Base-by-base conservation (phyloP, 306 rosid genomes). In the Dalbergia cochinchinensis region DNA sequence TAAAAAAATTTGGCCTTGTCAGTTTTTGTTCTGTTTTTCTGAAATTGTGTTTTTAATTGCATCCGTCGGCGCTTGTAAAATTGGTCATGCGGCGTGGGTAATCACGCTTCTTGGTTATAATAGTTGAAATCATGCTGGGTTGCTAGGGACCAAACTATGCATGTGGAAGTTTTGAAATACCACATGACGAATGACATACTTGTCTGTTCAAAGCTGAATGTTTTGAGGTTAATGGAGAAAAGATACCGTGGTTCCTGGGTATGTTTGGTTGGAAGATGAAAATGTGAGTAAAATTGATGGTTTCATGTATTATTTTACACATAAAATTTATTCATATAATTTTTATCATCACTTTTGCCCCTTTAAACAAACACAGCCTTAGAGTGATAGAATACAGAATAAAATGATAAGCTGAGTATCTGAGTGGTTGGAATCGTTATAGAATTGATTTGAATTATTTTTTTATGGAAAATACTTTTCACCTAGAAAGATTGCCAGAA, bases 11-110 rank as follows among this genome's bases (percentile, higher is more conserved):
- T 31, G 33, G 42, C 68, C 5, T 73, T 44, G 66, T 41, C 41
- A 55, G 47, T 13, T 72, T 71, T 60, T 86, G 74, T 76, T 62
- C 44, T 16, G n/a, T 74, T 54, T 63, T 39, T 77, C 77, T 71
- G 34, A 39, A 66, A 61, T 79, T 42, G 74, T 16, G 76, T 42
- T 44, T 69, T 51, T 6, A 55, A 26, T 37, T 45, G 65, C 82
- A 22, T 61, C 59, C 75, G 22, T 73, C 33, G 62, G 45, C 41
- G 31, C 19, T 73, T 68, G 74, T 71, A 65, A 79, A 74, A 69
- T 62, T 54, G 48, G 66, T 71, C 31, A 54, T 69, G 3, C 41
- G 11, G 37, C 15, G 18, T 79, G 66, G 72, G 19, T 26, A 2
- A 10, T 16, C 35, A 35, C 20, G 60, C 18, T 48, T 70, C 18